phyloP scores from a whole-genome alignment of 352 stramenopile genomes.

The Blastocystis sp. region DNA sequence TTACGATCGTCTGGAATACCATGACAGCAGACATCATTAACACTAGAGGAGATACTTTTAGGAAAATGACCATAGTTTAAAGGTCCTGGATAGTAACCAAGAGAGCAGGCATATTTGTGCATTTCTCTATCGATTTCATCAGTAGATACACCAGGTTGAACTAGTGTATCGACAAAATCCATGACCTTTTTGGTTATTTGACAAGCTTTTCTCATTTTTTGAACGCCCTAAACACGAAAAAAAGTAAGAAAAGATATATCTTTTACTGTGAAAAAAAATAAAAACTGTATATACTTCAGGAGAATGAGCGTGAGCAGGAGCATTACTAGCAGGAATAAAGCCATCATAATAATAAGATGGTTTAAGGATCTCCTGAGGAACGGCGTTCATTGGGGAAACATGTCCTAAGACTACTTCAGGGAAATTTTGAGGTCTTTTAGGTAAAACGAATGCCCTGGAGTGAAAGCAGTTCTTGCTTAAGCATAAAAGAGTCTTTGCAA shows the following conservation, averaged over 20 bases:
- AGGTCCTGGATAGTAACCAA: constrained; percentile 57
- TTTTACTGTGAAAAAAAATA: no score
- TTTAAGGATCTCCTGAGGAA: not conserved
- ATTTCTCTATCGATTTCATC: constrained; percentile 66
- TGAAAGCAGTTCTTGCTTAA: no score
- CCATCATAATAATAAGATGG: constrained; percentile 48
- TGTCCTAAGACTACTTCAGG: no score
- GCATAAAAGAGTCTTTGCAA: no score
- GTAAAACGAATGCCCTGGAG: no score
- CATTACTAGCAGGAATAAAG: no score
- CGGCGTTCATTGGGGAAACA: constrained; percentile 49
- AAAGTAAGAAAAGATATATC: no score
- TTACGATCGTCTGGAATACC: constrained; percentile 73
- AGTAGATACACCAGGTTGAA: constrained; percentile 62
- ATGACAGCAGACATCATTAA: constrained; percentile 91
- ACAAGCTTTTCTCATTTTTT: constrained; percentile 51
- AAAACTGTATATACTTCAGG: no score
- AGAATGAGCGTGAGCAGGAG: no score
- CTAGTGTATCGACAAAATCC: constrained; percentile 53
- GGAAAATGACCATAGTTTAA: constrained; percentile 75
- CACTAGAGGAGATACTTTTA: constrained; percentile 75
- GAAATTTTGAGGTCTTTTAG: no score
- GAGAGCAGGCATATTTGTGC: constrained; percentile 64
- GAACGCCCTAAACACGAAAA: constrained; percentile 36
- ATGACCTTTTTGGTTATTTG: constrained; percentile 57